Evolutionary conservation across 192 early-diverging fungal genomes (phyloP), one percentile per base, ranked within the genome.

Genomic region (Coemansia sp.): DNA sequence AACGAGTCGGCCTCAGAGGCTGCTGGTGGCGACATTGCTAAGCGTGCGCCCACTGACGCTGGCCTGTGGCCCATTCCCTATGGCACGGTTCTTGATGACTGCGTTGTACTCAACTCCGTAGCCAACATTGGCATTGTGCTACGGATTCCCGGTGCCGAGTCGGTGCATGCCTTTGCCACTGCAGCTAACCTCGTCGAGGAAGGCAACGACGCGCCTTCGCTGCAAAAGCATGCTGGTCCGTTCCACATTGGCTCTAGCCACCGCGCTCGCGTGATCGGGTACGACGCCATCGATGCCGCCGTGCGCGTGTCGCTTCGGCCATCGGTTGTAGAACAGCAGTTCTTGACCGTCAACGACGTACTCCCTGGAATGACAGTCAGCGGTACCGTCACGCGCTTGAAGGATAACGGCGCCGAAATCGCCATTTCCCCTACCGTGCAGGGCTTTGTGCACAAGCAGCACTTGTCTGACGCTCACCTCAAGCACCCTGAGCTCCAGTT

Each of bases 381-480:
- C 48, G 87, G 77, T 18, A 86, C 83, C 5, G 82, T 89, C 20
- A 38, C 62, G 39, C 77, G 83, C 34, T 62, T 85, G 38, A 77
- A 65, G n/a, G 82, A 85, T 23, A 77, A 75, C 34, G 90, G 90
- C 37, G 66, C 87, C 6, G 60, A 86, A 16, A 68, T 91, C n/a
- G 66, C 60, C 9, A 42, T 92, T 8, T 83, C 89, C 16, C 75
- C 84, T 35, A 76, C 59, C 28, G 81, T 98, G 63, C 75, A 55
- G 6, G 95, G 86, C 1, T 86, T 96, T 56, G 87, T 90, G 36
- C 91, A 89, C 34, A 86, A 70, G 37, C 33, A 74, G 7, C 91
- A 97, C 61, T 77, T 96, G 60, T 80, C 92, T 5, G 95, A 98
- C 69, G 82, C 84, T 3, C 77, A 79, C 18, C 76, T 95, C 16